Evolutionary conservation across 2,329 filamentous ascomycete species (phyloP), one percentile per base, ranked within the genome.

Genomic region (Coniochaeta sp.): DNA sequence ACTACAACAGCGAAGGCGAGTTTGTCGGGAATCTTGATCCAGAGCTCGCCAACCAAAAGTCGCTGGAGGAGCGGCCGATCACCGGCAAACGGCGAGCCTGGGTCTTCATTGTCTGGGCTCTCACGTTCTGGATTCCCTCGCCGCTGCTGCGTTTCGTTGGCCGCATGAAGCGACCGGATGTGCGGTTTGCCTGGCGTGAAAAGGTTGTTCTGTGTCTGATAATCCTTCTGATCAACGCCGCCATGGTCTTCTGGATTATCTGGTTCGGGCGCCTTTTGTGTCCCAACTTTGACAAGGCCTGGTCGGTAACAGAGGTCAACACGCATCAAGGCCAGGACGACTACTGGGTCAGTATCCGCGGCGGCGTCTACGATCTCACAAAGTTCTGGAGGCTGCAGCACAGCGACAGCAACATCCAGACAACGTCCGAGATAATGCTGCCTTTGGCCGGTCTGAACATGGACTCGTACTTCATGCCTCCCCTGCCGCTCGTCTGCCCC

Each of bases 111-210:
- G 89, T 94, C 3, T 97, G 91, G 91, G 79, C 81, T 1, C 58
- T 95, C 48, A 99, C 94, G 0, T 97, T 90, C 66, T 97, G 89
- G 87, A 94, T 96, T 58, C 94, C 94, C 0, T 97, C 92, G 0
- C 87, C 89, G 47, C 58, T 88, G 2, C 82, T 99, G 14, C 80
- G 81, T n/a, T 86, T 78, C 54, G 63, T 97, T 53, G 94, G 94
- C 28, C 88, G 92, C 20, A 99, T 99, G 94, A 95, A 95, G 71
- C 85, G 94, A 51, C 94, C 91, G 1, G 94, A 99, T 70, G 90
- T 99, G 8, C 88, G 94, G 24, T 88, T 96, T 82, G 94, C 94
- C 0, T 99, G 94, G 94, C 82, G 94, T 68, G 94, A 99, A 64
- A 99, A 99, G 70, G 49, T 99, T 10, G 86, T 94, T 0, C 74